Evolutionary conservation across 495 filamentous ascomycete genomes (phyloP).

Genomic region (Aspergillus haitiensis): DNA sequence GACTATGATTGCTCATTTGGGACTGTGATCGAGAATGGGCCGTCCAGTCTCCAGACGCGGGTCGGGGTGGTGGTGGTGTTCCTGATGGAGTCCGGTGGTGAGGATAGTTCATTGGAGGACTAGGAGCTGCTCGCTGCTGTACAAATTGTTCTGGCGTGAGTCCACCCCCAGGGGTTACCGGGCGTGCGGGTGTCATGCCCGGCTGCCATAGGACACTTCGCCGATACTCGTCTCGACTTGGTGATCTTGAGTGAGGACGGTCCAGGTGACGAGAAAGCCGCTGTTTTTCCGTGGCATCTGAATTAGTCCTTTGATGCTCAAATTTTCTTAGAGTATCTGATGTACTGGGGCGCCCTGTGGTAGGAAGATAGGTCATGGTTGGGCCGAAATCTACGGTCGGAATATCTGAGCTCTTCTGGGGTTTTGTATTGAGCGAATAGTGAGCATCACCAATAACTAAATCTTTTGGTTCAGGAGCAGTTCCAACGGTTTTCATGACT

Average conservation of each 20-base stretch:
- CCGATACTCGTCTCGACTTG: slow-evolving; percentile 49
- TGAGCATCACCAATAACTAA: slow-evolving; percentile 62
- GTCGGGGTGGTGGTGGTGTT: slow-evolving; percentile 42
- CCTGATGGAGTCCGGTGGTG: slow-evolving; percentile 61
- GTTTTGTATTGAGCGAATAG: slow-evolving; percentile 45
- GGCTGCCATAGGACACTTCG: slow-evolving; percentile 81
- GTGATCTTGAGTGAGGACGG: slow-evolving; percentile 38
- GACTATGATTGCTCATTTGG: slow-evolving; percentile 42
- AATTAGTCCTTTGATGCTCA: slow-evolving; percentile 43
- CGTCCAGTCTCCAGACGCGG: slow-evolving; percentile 58
- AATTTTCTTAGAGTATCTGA: slow-evolving; percentile 40
- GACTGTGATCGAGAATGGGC: slow-evolving; percentile 49
- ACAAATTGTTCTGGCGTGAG: slow-evolving; percentile 78
- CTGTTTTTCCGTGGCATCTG: slow-evolving; percentile 36
- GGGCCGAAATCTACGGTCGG: slow-evolving; percentile 85
- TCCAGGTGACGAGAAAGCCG: slow-evolving; percentile 31
- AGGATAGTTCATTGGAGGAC: slow-evolving; percentile 44
- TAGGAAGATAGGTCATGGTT: slow-evolving; percentile 66
- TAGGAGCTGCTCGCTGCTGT: slow-evolving; percentile 71
- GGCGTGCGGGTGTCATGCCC: slow-evolving; percentile 52
- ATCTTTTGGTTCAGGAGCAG: slow-evolving; percentile 46
- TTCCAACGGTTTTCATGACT: slow-evolving; percentile 78
- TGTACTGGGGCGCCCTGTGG: slow-evolving; percentile 41
- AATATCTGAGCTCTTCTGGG: slow-evolving; percentile 52
- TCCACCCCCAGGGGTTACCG: slow-evolving; percentile 47